A percentile compares a stretch with the other conserved stretches of the same genome.
Evolutionary conservation across 2,329 filamentous ascomycete genomes (phyloP).

Genomic region (Fusarium sp.): DNA sequence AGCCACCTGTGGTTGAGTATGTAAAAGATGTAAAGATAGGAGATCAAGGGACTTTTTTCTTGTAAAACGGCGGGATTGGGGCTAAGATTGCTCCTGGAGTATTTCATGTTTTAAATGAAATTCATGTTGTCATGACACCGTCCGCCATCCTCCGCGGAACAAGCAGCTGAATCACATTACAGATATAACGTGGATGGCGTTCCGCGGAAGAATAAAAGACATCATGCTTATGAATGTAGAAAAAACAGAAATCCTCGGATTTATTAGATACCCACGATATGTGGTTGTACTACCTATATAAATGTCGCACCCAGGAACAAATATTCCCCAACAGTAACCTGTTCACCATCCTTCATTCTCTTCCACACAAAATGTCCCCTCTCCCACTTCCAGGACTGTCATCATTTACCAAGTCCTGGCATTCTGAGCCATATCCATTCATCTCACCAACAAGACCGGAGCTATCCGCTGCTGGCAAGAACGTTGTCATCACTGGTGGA

Average conservation of each 20-base stretch:
- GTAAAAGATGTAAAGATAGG: accelerated
- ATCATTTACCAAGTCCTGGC: constrained; percentile 36
- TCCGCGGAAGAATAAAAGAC: not conserved
- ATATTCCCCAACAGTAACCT: accelerated
- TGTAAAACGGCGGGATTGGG: too few relatives aligned
- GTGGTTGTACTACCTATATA: not conserved
- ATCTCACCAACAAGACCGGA: constrained; percentile 45
- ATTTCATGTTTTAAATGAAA: too few relatives aligned
- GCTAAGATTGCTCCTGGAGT: too few relatives aligned
- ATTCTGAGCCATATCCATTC: constrained; percentile 38
- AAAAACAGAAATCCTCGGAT: accelerated
- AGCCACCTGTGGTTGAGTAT: not conserved
- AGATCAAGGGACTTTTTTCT: too few relatives aligned
- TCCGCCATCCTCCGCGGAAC: not conserved
- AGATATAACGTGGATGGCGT: not conserved
- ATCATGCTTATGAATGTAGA: not conserved
- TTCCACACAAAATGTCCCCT: not conserved
- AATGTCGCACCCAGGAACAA: not conserved
- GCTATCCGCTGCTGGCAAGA: constrained; percentile 49
- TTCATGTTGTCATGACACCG: too few relatives aligned
- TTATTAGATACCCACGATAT: not conserved
- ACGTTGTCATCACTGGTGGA: constrained; percentile 71
- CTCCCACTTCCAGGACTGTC: not conserved
- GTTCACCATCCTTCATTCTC: too few relatives aligned
- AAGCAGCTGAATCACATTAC: not conserved